Evolutionary conservation across 1,139 yeast genomes (phyloP), one percentile per base, ranked within the genome.

Genomic region (Candida tetrigidarum): DNA sequence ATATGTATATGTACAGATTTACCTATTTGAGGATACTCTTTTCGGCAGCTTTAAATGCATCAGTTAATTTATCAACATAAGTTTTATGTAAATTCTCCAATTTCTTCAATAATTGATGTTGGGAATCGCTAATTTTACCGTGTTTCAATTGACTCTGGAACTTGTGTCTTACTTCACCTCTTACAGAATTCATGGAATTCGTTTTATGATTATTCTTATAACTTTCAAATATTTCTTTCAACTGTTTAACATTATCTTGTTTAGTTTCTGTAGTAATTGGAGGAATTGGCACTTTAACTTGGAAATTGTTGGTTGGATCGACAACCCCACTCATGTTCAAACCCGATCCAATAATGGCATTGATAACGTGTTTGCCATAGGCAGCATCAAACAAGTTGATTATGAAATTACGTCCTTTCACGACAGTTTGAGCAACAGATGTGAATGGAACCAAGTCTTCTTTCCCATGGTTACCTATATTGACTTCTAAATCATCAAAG

Each of bases 371-470:
- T 57, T 88, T 86, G 22, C 82, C 76, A 54, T 88, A 78, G 42
- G 71, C 71, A 9, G 96, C 95, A 56, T 91, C 97, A 63, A 85
- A 92, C 2, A 91, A 93, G 0, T 96, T 90, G 25, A 92, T 78
- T 39, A 81, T 68, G 42, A 87, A 72, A 47, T 82, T 75, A 56
- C 89, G 76, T 9, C 93, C 93, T 56, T 89, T 86, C 43, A 84
- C 58, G 0, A 89, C 76, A 6, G 96, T 83, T 50, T 88, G 87
- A 0, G 97, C 97, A 26, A 91, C 65, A 7, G 82, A 74, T 4
- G 79, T 76, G 58, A 85, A 86, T 6, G 73, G 74, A 5, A 64
- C 68, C 9, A 49, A 67, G 30, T 74, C 73, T 41, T 78, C 78
- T 19, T 71, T 73, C 4, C 38, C 41, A 6, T 41, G 41, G 25